These are phyloP conservation scores for Lyophyllum atratum DNA, from an alignment of 768 basidiomycete species.

Conservation along the genomic window DNA sequence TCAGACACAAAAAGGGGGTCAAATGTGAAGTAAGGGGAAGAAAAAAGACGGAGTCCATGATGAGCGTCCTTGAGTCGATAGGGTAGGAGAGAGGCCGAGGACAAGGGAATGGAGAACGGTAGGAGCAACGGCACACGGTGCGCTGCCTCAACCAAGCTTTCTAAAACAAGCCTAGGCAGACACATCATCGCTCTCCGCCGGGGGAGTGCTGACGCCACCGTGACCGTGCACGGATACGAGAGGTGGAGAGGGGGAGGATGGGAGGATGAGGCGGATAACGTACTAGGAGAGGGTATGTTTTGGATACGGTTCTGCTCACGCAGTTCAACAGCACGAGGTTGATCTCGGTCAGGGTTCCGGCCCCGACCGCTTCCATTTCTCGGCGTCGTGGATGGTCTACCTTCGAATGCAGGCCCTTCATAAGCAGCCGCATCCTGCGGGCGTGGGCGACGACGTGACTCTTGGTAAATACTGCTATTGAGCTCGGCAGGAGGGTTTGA, in stretches of 20 bases:
- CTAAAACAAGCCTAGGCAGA: constrained; percentile 14
- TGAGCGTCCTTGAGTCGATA: constrained; percentile 42
- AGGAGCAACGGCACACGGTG: constrained; percentile 25
- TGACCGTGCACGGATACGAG: constrained; percentile 36
- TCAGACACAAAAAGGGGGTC: constrained; percentile 34
- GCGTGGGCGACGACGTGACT: constrained; percentile 13
- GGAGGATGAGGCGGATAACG: constrained; percentile 62
- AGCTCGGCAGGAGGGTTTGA: constrained; percentile 20
- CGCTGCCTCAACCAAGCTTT: constrained; percentile 26
- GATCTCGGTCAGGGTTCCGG: constrained; percentile 31
- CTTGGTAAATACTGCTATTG: constrained; percentile 22
- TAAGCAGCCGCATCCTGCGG: constrained; percentile 11
- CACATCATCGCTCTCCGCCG: constrained; percentile 19
- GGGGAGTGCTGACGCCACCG: constrained; percentile 26
- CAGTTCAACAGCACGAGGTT: constrained; percentile 23
- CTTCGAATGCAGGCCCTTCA: constrained; percentile 18
- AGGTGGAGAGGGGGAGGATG: constrained; percentile 39
- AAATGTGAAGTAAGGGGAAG: constrained; percentile 33
- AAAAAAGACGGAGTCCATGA: constrained; percentile 40
- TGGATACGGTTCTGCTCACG: constrained; percentile 31
- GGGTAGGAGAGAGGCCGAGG: constrained; percentile 29
- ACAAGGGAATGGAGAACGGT: constrained; percentile 23
- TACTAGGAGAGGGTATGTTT: constrained; percentile 52
- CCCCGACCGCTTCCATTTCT: constrained; percentile 29
- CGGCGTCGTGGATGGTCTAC: constrained; percentile 21